These are phyloP conservation scores for Earliella scabrosa DNA, from an alignment of 1,284 basidiomycete genomes.

Conservation along the genomic window DNA sequence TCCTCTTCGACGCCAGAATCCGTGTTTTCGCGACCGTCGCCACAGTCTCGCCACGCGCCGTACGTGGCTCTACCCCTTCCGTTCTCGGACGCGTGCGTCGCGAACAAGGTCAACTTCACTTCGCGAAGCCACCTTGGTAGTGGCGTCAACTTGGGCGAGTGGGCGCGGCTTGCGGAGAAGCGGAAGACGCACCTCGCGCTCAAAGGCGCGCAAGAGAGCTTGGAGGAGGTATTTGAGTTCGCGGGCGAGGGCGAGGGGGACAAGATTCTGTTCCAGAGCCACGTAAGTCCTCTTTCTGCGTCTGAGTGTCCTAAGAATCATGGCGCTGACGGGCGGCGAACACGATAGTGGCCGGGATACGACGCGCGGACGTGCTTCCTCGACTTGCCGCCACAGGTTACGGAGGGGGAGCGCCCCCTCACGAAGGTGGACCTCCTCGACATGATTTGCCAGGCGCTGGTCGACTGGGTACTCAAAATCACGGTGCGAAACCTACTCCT, in stretches of 20 bases:
- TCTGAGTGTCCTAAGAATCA: too few species aligned
- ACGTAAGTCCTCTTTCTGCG: conserved; percentile 1
- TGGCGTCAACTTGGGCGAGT: conserved; percentile 14
- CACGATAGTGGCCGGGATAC: conserved; percentile 23
- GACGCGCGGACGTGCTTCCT: conserved; percentile 15
- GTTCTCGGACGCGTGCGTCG: not conserved
- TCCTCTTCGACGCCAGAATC: not conserved
- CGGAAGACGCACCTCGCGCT: conserved; percentile 7
- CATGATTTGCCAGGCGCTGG: conserved; percentile 16
- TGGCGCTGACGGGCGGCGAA: too few species aligned
- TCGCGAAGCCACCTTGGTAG: not conserved
- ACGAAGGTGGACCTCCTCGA: conserved; percentile 15
- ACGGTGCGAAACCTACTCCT: conserved; percentile 2
- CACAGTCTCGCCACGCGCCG: not conserved
- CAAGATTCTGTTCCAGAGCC: conserved; percentile 16
- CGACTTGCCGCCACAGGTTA: conserved; percentile 2
- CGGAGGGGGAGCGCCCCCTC: not conserved
- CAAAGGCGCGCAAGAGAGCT: not conserved
- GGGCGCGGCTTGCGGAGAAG: conserved; percentile 16
- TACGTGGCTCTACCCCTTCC: conserved; percentile 11
- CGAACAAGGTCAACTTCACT: conserved; percentile 3
- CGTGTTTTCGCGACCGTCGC: not conserved
- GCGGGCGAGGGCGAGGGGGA: not conserved
- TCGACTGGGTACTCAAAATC: conserved; percentile 12
- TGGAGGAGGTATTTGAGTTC: conserved; percentile 8